Evolutionary conservation across 75 land plant species (phyloP), one percentile per base, ranked within the genome.

Genomic region (Sequoiadendron giganteum): DNA sequence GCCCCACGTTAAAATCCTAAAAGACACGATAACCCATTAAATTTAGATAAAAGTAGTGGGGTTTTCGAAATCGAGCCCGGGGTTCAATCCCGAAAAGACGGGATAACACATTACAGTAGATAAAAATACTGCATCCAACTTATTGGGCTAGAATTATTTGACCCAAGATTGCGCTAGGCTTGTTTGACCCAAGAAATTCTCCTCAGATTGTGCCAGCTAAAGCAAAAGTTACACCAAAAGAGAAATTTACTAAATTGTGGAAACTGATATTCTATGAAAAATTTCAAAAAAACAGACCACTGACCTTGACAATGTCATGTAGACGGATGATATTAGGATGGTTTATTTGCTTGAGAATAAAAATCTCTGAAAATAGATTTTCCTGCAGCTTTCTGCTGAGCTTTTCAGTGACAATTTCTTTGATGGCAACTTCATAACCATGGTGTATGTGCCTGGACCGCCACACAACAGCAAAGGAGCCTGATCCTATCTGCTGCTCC

Each of bases 391-490:
- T 97, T 91, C 90, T 90, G 86, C 89, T 95, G 19, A 97, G 89
- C 88, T 90, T 85, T 58, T 93, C 94, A 85, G 92, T 92, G 30
- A 58, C 92, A 85, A 97, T 97, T 91, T 97, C 99, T 90, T 97
- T 96, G 65, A 97, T 95, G 39, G 99, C 99, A 54, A 97, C 96
- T 85, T 93, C 96, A 39, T 92, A 87, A 36, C 96, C 98, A 32
- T 86, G 91, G 39, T 90, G 92, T 43, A 91, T 89, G 88, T 97
- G 99, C 79, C 92, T 90, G 32, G 92, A 98, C 36, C 89, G 93
- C 98, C 98, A 97, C 19, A 97, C 99, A 75, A 94, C 93, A 61
- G 99, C 96, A 90, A 95, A 97, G n/a, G 98, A 94, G 40, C 99
- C 99, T 45, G 95, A 88, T 39, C 99, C 99, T 21, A 97, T 93